These are phyloP conservation scores for Thraustochytrium striatum DNA, from an alignment of 352 stramenopile species.

Conservation along the genomic window DNA sequence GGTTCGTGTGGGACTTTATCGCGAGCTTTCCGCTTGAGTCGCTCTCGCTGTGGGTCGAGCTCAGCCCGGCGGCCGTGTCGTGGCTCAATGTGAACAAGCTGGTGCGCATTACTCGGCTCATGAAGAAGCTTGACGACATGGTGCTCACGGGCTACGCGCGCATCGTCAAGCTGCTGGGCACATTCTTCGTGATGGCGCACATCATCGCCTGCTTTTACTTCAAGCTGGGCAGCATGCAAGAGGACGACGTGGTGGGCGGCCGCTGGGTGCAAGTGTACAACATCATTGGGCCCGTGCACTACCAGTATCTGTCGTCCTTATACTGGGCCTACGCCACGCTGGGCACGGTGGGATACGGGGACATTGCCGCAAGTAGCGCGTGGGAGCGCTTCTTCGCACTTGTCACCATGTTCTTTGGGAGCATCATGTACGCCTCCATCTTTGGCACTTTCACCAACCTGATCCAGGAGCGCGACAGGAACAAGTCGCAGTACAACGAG, in stretches of 20 bases:
- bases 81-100: slow-evolving; percentile 16
- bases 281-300: neutral
- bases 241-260: neutral
- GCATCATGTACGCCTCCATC: slow-evolving; percentile 51
- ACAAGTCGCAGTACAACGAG: slow-evolving; percentile 11
- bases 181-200: slow-evolving; percentile 10
- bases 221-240: neutral
- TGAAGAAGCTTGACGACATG: slow-evolving; percentile 37
- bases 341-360: slow-evolving; percentile 33
- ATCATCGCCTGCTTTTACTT: slow-evolving; percentile 35
- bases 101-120: slow-evolving; percentile 19
- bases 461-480: slow-evolving; percentile 36
- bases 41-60: neutral
- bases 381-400: slow-evolving; percentile 45
- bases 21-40: slow-evolving; percentile 14
- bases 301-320: neutral
- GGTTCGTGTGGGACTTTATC: slow-evolving; percentile 15
- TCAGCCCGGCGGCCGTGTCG: neutral
- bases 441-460: slow-evolving; percentile 51
- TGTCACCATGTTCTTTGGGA: slow-evolving; percentile 46
- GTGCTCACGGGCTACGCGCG: slow-evolving; percentile 4
- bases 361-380: slow-evolving; percentile 42
- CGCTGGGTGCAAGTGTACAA: neutral
- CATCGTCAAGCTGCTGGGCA: slow-evolving; percentile 27
- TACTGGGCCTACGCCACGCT: slow-evolving; percentile 45